phyloP scores from a whole-genome alignment of 1,284 basidiomycete species.

The Vanrija sp. region DNA sequence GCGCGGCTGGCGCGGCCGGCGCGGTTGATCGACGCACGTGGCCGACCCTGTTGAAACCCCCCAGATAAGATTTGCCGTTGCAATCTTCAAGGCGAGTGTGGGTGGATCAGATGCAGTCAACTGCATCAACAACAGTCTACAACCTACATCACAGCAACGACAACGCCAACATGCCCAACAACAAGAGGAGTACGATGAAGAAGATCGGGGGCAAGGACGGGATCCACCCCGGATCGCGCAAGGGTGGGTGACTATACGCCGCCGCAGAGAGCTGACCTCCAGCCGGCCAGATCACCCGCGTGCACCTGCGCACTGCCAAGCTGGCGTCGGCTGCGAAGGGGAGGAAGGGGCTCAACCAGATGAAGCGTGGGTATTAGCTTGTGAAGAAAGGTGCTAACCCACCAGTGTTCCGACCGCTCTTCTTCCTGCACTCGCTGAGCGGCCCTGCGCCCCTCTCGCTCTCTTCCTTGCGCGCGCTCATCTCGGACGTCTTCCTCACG shows the following conservation, averaged over 20 bases:
- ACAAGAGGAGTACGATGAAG: constrained; percentile 46
- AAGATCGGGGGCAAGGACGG: constrained; percentile 48
- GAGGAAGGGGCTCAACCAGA: constrained; percentile 52
- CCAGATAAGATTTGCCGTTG: too few relatives aligned
- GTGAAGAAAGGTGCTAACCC: too few relatives aligned
- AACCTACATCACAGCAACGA: too few relatives aligned
- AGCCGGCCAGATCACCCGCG: constrained; percentile 71
- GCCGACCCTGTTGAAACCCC: too few relatives aligned
- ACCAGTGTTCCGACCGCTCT: constrained; percentile 66
- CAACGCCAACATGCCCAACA: constrained; percentile 36
- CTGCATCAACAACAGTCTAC: too few relatives aligned
- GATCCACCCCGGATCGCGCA: constrained; percentile 48
- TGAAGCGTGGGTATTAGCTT: constrained; percentile 40
- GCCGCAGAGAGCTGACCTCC: constrained; percentile 1
- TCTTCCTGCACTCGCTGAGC: constrained; percentile 68
- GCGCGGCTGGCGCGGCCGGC: too few relatives aligned
- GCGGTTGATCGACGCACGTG: too few relatives aligned
- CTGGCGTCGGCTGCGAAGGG: constrained; percentile 55
- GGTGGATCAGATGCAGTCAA: too few relatives aligned
- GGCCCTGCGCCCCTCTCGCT: constrained; percentile 62
- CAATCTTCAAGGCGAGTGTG: too few relatives aligned
- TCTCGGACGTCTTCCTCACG: constrained; percentile 68
- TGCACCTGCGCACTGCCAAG: constrained; percentile 67
- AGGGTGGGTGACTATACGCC: constrained; percentile 27
- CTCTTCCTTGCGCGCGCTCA: constrained; percentile 63